Base-by-base conservation (phyloP, 768 basidiomycete species). In the Amanita inopinata region DNA sequence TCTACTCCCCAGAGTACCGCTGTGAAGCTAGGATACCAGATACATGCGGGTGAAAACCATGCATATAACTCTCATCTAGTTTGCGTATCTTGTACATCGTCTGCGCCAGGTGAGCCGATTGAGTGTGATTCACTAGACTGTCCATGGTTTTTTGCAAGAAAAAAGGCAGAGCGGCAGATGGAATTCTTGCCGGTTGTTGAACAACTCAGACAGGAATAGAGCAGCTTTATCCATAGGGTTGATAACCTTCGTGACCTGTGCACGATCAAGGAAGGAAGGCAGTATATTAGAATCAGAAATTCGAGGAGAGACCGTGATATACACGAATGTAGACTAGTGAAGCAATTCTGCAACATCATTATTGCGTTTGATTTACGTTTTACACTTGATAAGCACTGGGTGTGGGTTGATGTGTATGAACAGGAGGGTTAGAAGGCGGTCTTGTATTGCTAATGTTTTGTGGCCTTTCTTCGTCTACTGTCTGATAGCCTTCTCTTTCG, bases 101-200 rank as follows among this genome's bases (percentile, higher is more conserved):
- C 66, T 0, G 67, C 78, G 2, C 60, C 66, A 3, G 62, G 60
- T 9, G 87, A 89, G 43, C 68, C 71, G 0, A 72, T 80, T 34
- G 58, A 71, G 24, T 98, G 93, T 60, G 79, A 84, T 53, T 89
- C 87, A 5, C 63, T 87, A 34, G 91, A 96, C 54, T 98, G 93
- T 56, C 74, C 82, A 0, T 83, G 87, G 77, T 59, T 91, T 24
- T 96, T 78, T 51, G 73, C 80, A 22, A 67, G 88, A 25, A 74
- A 71, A 47, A 80, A 76, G 51, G 65, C 71, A 4, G 78, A 81
- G 38, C 56, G 56, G 18, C 63, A 61, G 40, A 50, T 62, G 33
- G 63, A 64, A 25, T 59, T 64, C 41, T 49, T 67, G 19, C 56
- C 53, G 10, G 49, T 59, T n/a, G 55, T 67, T 27, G 43, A 57